Evolutionary conservation across 140 eudicot genomes (phyloP).

Genomic region (Oenanthe javanica): DNA sequence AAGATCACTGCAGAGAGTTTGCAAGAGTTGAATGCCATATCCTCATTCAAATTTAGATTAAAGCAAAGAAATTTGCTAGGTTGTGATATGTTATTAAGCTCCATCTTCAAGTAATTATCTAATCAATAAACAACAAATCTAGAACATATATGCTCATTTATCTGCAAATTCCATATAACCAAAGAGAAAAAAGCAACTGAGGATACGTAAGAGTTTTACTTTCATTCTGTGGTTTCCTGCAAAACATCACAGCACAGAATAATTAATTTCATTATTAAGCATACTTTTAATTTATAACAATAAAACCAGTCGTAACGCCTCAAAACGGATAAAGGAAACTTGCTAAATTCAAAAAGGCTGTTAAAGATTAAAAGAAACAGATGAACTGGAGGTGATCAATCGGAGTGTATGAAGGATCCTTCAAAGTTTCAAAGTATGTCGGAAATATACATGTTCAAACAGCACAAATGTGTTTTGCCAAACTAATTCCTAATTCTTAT

Average conservation of each 20-base stretch:
- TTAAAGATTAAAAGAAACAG: background rate
- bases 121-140: background rate
- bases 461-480: background rate
- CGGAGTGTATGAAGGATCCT: background rate
- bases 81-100: background rate
- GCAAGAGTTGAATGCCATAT: background rate
- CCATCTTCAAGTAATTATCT: background rate
- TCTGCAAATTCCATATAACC: background rate
- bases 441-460: background rate
- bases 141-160: background rate
- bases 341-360: background rate
- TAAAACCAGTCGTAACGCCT: background rate
- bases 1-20: background rate
- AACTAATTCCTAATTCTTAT: background rate
- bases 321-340: background rate
- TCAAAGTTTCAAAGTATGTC: background rate
- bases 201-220: constrained; percentile 13
- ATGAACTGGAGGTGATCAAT: background rate
- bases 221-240: constrained; percentile 2
- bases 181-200: background rate
- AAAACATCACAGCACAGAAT: background rate
- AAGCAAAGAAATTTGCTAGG: background rate
- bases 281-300: background rate
- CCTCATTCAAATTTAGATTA: background rate
- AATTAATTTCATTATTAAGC: background rate